Percentiles rank a stretch among this genome's conserved stretches.
Evolutionary conservation across 257 asterid genomes (phyloP).

Genomic region (Oldenlandia corymbosa): DNA sequence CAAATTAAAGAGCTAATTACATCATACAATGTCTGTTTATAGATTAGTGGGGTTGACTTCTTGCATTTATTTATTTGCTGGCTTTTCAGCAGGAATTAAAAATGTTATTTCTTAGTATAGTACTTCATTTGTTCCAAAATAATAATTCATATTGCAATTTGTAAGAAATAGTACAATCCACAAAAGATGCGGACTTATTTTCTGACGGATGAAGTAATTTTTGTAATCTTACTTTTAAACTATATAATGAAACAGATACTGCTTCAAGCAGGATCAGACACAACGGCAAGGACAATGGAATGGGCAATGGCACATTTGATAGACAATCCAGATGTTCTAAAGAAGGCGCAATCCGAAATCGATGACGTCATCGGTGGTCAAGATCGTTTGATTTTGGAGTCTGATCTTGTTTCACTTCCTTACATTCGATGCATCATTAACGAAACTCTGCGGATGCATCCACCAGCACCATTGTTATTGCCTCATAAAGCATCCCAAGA

Average conservation of each 20-base stretch:
- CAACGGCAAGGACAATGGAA: slow-evolving; percentile 28
- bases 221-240: too few relatives aligned
- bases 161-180: too few relatives aligned
- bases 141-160: too few relatives aligned
- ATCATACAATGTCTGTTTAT: too few relatives aligned
- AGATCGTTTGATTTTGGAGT: slow-evolving; percentile 21
- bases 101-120: too few relatives aligned
- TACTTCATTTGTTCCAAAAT: too few relatives aligned
- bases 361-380: slow-evolving; percentile 25
- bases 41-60: too few relatives aligned
- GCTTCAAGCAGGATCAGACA: slow-evolving; percentile 39
- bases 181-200: too few relatives aligned
- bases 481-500: slow-evolving; percentile 56
- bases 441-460: slow-evolving; percentile 59
- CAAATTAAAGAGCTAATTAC: too few relatives aligned
- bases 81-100: too few relatives aligned
- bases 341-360: slow-evolving; percentile 30
- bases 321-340: slow-evolving; percentile 18
- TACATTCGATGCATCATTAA: slow-evolving; percentile 45
- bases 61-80: too few relatives aligned
- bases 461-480: slow-evolving; percentile 45
- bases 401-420: slow-evolving; percentile 34
- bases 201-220: too few relatives aligned
- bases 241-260: slow-evolving; percentile 18
- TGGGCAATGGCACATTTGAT: slow-evolving; percentile 31